These are phyloP conservation scores for Avena insularis DNA, from an alignment of 176 grass and related monocot species.

Conservation along the genomic window DNA sequence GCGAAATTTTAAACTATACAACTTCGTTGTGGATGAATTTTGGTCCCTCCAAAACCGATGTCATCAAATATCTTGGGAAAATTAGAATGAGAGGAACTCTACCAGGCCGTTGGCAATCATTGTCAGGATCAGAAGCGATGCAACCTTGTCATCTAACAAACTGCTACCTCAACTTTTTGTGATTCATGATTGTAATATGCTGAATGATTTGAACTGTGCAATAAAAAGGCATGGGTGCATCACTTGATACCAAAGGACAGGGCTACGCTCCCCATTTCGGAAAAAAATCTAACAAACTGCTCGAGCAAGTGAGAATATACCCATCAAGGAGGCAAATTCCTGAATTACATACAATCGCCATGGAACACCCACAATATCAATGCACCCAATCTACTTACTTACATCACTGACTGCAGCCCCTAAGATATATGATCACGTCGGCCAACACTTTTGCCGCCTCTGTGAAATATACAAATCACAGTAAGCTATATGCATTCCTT, in stretches of 20 bases:
- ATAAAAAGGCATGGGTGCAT: too few species aligned
- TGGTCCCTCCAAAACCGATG: too few species aligned
- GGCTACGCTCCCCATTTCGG: too few species aligned
- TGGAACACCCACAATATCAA: background rate
- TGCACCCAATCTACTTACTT: constrained; percentile 19
- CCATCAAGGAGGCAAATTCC: background rate
- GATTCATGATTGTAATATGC: too few species aligned
- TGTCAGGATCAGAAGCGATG: too few species aligned
- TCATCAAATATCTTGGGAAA: too few species aligned
- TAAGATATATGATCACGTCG: background rate
- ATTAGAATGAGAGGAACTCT: too few species aligned
- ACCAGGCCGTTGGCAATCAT: too few species aligned
- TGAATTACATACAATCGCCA: constrained; percentile 12
- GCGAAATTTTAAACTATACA: too few species aligned
- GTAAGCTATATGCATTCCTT: background rate
- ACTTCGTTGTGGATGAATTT: too few species aligned
- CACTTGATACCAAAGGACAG: too few species aligned
- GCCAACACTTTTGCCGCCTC: background rate
- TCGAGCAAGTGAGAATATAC: background rate
- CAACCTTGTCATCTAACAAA: background rate
- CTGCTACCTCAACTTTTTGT: background rate
- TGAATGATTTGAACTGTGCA: too few species aligned
- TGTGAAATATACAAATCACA: constrained; percentile 29
- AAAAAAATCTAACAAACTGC: background rate
- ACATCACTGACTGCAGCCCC: constrained; percentile 22